Evolutionary conservation across 2,329 filamentous ascomycete genomes (phyloP), one percentile per base, ranked within the genome.

Genomic region (Helotiales sp.): DNA sequence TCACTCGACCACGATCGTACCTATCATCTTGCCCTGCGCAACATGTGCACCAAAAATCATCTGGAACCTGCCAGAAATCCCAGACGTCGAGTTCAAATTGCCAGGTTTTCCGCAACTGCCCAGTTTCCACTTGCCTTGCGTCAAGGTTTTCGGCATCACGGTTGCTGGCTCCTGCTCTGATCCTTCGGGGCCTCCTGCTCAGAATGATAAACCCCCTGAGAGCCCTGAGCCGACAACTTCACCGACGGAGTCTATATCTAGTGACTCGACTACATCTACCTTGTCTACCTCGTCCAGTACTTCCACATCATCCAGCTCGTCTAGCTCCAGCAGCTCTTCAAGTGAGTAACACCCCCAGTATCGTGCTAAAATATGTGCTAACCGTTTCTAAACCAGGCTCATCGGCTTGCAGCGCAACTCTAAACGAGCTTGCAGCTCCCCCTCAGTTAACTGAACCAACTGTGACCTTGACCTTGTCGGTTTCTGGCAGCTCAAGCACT

Each of bases 201-300:
- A 33, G 47, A 34, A 50, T 34, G 47, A 50, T 50, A 34, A 22
- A 5, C 47, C 47, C 29, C 47, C 47, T 33, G 27, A 31, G n/a
- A 34, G 29, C 47, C 47, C 47, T 34, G 47, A 50, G 47, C 25
- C 47, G 27, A 50, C 47, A 17, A 50, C 47, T 34, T n/a, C 25
- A 22, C 47, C 47, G 47, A 48, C 44, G 44, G 44, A 48, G 44
- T 48, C 27, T 48, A 24, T 48, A 48, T 48, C 44, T 48, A 27
- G 27, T 48, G 44, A 48, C 44, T 48, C 44, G 44, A 48, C 44
- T 48, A 48, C 44, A 48, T 48, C 44, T 48, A 48, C 44, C 44
- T 27, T 24, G 27, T 48, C 44, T 44, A 44, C 44, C 44, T 48
- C 44, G 29, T 48, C 44, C 44, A 48, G 44, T 48, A 48, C 44